These are phyloP conservation scores for Rhizophora apiculata DNA, from an alignment of 345 rosid genomes.

Conservation along the genomic window DNA sequence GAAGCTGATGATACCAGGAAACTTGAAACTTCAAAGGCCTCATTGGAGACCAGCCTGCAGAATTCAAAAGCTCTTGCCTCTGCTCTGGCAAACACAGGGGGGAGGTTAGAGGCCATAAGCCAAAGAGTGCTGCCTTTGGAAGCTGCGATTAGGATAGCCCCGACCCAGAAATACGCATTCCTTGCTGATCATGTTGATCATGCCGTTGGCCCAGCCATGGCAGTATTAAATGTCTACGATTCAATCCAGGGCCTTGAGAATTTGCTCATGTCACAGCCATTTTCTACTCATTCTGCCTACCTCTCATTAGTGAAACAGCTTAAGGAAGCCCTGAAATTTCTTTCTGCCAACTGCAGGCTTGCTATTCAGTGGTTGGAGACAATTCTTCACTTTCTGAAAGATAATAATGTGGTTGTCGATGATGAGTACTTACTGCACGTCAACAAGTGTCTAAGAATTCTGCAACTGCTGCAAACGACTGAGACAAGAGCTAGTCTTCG, in stretches of 20 bases:
- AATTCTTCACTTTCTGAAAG: conserved; percentile 42
- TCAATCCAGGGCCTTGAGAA: conserved; percentile 50
- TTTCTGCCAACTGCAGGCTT: conserved; percentile 55
- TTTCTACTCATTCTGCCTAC: conserved; percentile 32
- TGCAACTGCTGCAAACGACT: conserved; percentile 39
- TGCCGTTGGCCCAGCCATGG: conserved; percentile 56
- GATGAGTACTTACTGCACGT: conserved; percentile 37
- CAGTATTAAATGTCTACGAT: conserved; percentile 47
- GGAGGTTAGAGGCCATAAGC: conserved; percentile 37
- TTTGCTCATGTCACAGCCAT: conserved; percentile 30
- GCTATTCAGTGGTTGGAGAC: conserved; percentile 73
- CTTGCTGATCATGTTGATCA: conserved; percentile 43
- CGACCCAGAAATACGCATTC: conserved; percentile 33
- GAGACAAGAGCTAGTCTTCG: conserved; percentile 31
- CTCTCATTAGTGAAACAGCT: conserved; percentile 49
- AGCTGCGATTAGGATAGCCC: conserved; percentile 29
- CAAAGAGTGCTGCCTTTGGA: conserved; percentile 40
- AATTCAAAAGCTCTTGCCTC: conserved; percentile 50
- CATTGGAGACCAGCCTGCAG: conserved; percentile 51
- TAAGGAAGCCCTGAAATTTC: conserved; percentile 62
- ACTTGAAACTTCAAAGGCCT: conserved; percentile 42
- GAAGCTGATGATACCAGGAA: conserved; percentile 32
- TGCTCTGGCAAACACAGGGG: conserved; percentile 38
- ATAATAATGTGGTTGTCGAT: conserved; percentile 28
- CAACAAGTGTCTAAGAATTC: conserved; percentile 38